phyloP scores from a whole-genome alignment of 345 rosid genomes.

The Iberis pinnata region DNA sequence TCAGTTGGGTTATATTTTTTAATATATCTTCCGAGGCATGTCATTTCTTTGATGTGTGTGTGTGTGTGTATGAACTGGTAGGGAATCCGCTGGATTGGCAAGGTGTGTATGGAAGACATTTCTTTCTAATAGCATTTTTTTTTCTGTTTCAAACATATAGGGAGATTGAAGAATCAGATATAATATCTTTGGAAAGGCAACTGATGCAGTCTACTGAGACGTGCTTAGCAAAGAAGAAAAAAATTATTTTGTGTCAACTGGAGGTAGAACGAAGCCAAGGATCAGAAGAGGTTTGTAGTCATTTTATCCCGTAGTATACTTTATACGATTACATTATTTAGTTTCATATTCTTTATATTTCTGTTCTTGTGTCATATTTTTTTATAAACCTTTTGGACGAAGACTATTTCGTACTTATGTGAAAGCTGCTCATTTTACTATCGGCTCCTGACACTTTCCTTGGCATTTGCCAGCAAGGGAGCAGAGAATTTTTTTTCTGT shows the following conservation, averaged over 20 bases:
- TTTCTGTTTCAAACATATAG: slow-evolving; percentile 30
- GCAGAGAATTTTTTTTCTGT: neutral
- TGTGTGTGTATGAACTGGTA: neutral
- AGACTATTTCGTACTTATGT: neutral
- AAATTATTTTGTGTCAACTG: slow-evolving; percentile 66
- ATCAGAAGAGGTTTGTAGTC: slow-evolving; percentile 57
- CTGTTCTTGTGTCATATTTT: slow-evolving; percentile 1
- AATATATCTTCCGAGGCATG: neutral
- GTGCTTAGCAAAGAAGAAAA: slow-evolving; percentile 77
- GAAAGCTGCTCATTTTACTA: neutral
- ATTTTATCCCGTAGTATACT: slow-evolving; percentile 17
- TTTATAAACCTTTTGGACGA: slow-evolving; percentile 5
- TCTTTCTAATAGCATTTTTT: slow-evolving; percentile 10
- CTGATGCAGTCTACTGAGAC: slow-evolving; percentile 84
- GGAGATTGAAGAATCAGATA: slow-evolving; percentile 84
- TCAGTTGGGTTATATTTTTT: neutral
- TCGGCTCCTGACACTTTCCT: slow-evolving; percentile 1
- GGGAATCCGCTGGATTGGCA: neutral
- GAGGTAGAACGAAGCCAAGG: slow-evolving; percentile 82
- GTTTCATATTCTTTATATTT: neutral
- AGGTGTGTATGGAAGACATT: neutral
- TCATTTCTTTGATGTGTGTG: neutral
- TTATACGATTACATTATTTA: neutral
- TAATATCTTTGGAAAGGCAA: slow-evolving; percentile 78
- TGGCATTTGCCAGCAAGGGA: neutral